Conservation (phyloP, 257 asterid genomes). For the Vinca minor region DNA sequence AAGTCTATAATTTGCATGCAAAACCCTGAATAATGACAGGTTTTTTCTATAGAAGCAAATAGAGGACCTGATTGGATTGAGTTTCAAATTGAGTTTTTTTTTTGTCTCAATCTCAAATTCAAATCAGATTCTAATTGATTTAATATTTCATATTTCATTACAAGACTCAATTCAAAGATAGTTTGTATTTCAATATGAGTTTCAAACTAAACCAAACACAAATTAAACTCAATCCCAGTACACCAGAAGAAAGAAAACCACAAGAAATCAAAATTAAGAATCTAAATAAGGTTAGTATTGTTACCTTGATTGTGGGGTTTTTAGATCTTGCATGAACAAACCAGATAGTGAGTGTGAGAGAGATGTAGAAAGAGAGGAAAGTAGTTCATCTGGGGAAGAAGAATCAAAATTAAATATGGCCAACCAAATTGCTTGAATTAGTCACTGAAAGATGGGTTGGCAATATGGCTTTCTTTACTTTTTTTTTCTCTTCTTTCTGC, state of each 20-base stretch:
- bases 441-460: slow-evolving; percentile 30
- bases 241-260: too few species aligned
- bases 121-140: too few species aligned
- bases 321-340: slow-evolving; percentile 47
- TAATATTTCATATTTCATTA: too few species aligned
- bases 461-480: slow-evolving; percentile 15
- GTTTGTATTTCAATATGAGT: too few species aligned
- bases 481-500: slow-evolving; percentile 12
- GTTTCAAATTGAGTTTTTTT: too few species aligned
- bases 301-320: slow-evolving; percentile 36
- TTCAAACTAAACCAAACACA: too few species aligned
- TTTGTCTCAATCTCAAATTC: too few species aligned
- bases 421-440: slow-evolving; percentile 15
- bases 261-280: not conserved
- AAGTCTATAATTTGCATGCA: not conserved
- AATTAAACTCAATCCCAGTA: too few species aligned
- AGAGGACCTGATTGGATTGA: too few species aligned
- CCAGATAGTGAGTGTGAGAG: slow-evolving; percentile 12
- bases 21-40: not conserved
- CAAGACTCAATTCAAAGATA: too few species aligned
- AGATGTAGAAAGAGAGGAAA: slow-evolving; percentile 20
- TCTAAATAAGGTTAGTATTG: not conserved
- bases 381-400: slow-evolving; percentile 19
- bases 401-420: not conserved
- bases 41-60: not conserved